Percentiles rank a stretch among this genome's conserved stretches.
Evolutionary conservation across 768 basidiomycete genomes (phyloP).

Genomic region (Russula sp.): DNA sequence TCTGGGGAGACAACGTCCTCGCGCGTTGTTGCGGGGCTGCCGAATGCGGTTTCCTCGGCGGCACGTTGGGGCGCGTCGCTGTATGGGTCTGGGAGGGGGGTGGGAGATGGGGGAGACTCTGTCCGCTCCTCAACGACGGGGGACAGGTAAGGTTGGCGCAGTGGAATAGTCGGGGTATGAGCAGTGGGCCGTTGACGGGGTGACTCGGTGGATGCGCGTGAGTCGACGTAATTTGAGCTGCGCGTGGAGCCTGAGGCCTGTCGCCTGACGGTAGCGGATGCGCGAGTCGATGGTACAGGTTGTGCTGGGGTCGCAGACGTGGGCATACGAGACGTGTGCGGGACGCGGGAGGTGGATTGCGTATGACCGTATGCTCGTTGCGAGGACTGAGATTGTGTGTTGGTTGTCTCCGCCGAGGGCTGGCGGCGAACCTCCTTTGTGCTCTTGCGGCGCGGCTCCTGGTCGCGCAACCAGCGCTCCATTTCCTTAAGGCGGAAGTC

Average conservation of each 20-base stretch:
- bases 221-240: conserved; percentile 22
- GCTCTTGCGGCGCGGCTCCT: conserved; percentile 28
- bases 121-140: conserved; percentile 21
- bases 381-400: conserved; percentile 24
- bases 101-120: not conserved
- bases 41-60: conserved; percentile 19
- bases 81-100: conserved; percentile 16
- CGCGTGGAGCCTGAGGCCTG: conserved; percentile 20
- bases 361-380: conserved; percentile 19
- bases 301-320: conserved; percentile 2
- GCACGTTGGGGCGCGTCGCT: conserved; percentile 26
- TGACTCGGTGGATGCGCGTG: conserved; percentile 15
- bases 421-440: conserved; percentile 28
- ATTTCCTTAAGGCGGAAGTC: conserved; percentile 76
- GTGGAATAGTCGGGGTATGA: not conserved
- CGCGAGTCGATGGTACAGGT: conserved; percentile 7
- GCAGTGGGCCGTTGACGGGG: conserved; percentile 8
- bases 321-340: conserved; percentile 1
- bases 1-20: conserved; percentile 36
- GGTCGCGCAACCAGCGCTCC: conserved; percentile 67
- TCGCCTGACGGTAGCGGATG: conserved; percentile 4
- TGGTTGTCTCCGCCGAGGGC: conserved; percentile 33
- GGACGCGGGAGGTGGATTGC: conserved; percentile 6
- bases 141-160: conserved; percentile 11
- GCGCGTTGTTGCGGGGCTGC: conserved; percentile 5